phyloP scores from a whole-genome alignment of 257 asterid species.

The Scutellaria barbata region DNA sequence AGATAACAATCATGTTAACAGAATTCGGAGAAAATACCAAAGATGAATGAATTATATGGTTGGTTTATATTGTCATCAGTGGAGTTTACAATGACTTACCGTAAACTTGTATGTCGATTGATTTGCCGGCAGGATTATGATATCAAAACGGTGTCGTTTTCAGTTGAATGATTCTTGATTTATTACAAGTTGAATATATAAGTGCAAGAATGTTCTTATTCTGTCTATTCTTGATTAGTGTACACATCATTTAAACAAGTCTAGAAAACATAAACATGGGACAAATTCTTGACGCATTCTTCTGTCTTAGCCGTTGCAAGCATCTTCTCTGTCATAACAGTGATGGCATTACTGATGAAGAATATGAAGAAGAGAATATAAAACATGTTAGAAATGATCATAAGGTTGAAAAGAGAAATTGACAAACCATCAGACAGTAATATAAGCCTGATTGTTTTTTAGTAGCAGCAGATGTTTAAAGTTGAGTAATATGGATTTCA shows the following conservation, averaged over 20 bases:
- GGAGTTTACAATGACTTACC: conserved; percentile 41
- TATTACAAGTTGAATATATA: conserved; percentile 14
- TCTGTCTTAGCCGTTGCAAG: background rate
- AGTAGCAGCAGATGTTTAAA: conserved; percentile 28
- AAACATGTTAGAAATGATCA: no score
- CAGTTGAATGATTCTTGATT: conserved; percentile 40
- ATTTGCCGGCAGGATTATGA: conserved; percentile 52
- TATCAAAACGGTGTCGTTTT: conserved; percentile 9
- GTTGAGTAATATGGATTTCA: conserved; percentile 5
- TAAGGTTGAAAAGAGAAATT: background rate
- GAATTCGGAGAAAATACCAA: conserved; percentile 28
- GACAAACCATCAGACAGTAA: conserved; percentile 29
- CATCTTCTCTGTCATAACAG: conserved; percentile 1
- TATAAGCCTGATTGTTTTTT: conserved; percentile 27
- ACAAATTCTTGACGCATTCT: conserved; percentile 20
- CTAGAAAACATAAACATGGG: conserved; percentile 1
- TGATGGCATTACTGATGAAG: background rate
- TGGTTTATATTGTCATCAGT: conserved; percentile 32
- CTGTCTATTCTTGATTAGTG: conserved; percentile 21
- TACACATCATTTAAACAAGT: no score
- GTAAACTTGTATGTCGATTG: conserved; percentile 10
- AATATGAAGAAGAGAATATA: no score
- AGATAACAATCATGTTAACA: background rate
- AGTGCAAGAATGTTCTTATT: conserved; percentile 9
- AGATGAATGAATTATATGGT: conserved; percentile 20